phyloP scores from a whole-genome alignment of 2,329 filamentous ascomycete genomes.

The Exophiala calicioides region DNA sequence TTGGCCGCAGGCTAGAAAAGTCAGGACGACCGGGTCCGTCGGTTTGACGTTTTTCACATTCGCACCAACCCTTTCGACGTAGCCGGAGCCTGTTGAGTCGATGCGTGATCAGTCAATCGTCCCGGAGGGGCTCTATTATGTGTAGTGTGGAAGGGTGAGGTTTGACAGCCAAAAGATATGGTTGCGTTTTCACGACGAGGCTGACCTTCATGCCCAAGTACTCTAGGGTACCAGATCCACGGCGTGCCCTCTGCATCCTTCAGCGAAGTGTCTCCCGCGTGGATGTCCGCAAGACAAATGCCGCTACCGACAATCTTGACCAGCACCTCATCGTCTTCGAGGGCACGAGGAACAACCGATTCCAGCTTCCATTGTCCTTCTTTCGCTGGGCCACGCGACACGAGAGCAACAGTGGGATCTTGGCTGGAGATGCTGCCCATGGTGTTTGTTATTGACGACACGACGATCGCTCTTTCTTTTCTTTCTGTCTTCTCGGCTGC shows the following conservation, averaged over 20 bases:
- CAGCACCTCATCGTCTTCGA: conserved; percentile 31
- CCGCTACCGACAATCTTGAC: conserved; percentile 14
- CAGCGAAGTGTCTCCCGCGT: conserved; percentile 43
- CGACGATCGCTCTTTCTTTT: too few relatives aligned
- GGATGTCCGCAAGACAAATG: conserved; percentile 22
- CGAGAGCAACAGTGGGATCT: too few relatives aligned
- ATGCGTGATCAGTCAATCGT: too few relatives aligned
- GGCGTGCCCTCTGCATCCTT: conserved; percentile 28
- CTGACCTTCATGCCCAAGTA: conserved; percentile 4
- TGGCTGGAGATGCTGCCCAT: too few relatives aligned
- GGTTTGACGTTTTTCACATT: conserved; percentile 1
- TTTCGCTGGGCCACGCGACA: too few relatives aligned
- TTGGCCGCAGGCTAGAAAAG: background rate
- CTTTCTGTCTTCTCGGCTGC: too few relatives aligned
- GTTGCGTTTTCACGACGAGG: background rate
- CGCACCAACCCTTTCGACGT: background rate
- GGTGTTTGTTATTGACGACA: too few relatives aligned
- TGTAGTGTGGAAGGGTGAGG: too few relatives aligned
- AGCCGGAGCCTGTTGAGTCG: background rate
- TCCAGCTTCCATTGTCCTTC: too few relatives aligned
- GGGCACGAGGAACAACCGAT: too few relatives aligned
- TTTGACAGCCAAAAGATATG: too few relatives aligned
- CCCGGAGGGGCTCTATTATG: too few relatives aligned
- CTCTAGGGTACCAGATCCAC: background rate
- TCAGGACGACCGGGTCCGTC: conserved; percentile 1